Evolutionary conservation across 768 basidiomycete species (phyloP).

Genomic region (Ramaria sp.): DNA sequence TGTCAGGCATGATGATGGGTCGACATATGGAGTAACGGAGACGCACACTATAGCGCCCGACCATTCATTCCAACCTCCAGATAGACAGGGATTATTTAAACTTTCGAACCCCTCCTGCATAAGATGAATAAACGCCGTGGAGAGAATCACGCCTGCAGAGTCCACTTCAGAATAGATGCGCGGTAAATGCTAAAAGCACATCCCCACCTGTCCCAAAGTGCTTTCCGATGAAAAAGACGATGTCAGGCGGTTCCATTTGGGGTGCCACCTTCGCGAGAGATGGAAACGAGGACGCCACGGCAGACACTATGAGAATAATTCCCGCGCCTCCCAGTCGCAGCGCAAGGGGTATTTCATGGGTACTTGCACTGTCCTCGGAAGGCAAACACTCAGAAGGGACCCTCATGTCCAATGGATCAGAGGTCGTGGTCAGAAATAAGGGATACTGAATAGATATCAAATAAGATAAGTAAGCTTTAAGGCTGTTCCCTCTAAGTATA

Average conservation of each 20-base stretch:
- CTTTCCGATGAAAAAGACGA: slow-evolving; percentile 76
- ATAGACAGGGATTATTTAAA: slow-evolving; percentile 32
- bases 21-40: not conserved
- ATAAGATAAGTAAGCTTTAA: too few species aligned
- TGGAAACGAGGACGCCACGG: slow-evolving; percentile 59
- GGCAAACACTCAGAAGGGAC: not conserved
- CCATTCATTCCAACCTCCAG: slow-evolving; percentile 41
- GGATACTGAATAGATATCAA: too few species aligned
- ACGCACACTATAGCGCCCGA: slow-evolving; percentile 68
- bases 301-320: not conserved
- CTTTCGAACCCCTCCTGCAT: slow-evolving; percentile 66
- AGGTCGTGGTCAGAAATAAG: too few species aligned
- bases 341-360: not conserved
- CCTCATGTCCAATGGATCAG: too few species aligned
- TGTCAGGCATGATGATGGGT: not conserved
- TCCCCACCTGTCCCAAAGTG: slow-evolving; percentile 66
- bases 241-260: slow-evolving; percentile 48
- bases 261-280: slow-evolving; percentile 43
- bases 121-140: slow-evolving; percentile 76
- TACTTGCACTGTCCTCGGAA: not conserved
- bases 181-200: not conserved
- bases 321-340: not conserved
- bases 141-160: slow-evolving; percentile 56
- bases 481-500: too few species aligned
- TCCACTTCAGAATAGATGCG: not conserved